Evolutionary conservation across 2,329 filamentous ascomycete genomes (phyloP).

Genomic region (Drechslera avenae): DNA sequence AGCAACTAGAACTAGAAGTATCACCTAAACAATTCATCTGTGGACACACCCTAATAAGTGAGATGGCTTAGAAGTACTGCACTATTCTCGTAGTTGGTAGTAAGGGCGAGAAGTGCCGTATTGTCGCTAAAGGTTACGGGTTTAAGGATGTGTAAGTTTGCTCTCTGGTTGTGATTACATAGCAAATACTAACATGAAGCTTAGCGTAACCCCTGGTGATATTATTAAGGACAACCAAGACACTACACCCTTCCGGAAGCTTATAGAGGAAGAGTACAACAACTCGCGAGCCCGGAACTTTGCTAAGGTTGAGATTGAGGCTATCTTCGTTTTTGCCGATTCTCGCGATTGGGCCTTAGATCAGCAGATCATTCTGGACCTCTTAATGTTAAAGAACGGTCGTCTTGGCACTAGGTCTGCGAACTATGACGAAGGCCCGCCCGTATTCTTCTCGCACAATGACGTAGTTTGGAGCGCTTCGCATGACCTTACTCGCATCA

Average conservation of each 20-base stretch:
- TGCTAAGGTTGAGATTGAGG: constrained; percentile 74
- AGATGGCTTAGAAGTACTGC: constrained; percentile 80
- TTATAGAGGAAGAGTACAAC: constrained; percentile 75
- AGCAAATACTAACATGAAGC: constrained; percentile 1
- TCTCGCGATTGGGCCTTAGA: constrained; percentile 95
- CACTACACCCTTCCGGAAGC: constrained; percentile 86
- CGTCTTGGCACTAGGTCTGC: constrained; percentile 78
- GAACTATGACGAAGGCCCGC: constrained; percentile 80
- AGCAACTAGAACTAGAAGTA: constrained; percentile 83
- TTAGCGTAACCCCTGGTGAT: constrained; percentile 79
- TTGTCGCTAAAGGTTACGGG: constrained; percentile 87
- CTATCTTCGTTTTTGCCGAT: constrained; percentile 93
- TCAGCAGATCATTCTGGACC: constrained; percentile 91
- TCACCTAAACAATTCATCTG: constrained; percentile 94
- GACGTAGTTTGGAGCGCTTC: constrained; percentile 93
- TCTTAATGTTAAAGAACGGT: constrained; percentile 87
- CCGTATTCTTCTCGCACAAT: constrained; percentile 89
- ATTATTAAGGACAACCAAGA: constrained; percentile 91
- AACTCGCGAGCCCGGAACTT: constrained; percentile 70
- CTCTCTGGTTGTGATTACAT: not conserved
- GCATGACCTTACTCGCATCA: constrained; percentile 85
- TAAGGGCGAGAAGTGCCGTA: constrained; percentile 85
- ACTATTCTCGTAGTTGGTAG: constrained; percentile 80
- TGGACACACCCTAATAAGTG: constrained; percentile 92
- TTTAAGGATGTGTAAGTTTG: constrained; percentile 74